phyloP scores from a whole-genome alignment of 495 filamentous ascomycete genomes.

The Penicillium crystallinum region DNA sequence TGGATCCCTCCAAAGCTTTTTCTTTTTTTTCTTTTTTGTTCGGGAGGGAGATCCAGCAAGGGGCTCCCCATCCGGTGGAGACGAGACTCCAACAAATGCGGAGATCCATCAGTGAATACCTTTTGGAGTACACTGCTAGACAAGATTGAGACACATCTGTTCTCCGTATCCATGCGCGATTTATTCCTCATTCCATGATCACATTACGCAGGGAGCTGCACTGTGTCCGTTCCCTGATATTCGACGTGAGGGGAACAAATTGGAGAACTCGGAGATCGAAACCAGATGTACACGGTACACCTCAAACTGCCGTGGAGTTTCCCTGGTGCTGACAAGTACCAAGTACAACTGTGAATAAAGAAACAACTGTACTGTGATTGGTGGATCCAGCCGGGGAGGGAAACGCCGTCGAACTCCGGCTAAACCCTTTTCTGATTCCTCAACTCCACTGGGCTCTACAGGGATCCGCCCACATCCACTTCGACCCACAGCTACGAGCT shows the following conservation, averaged over 20 bases:
- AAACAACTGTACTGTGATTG: slow-evolving; percentile 12
- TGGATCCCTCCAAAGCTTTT: slow-evolving; percentile 26
- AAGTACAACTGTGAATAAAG: slow-evolving; percentile 9
- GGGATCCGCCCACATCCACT: no score
- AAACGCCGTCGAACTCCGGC: slow-evolving; percentile 4
- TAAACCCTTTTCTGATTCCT: neutral
- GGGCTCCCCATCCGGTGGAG: slow-evolving; percentile 8
- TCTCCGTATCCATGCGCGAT: slow-evolving; percentile 1
- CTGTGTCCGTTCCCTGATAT: neutral
- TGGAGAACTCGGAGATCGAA: neutral
- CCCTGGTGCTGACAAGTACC: slow-evolving; percentile 2
- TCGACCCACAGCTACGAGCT: slow-evolving; percentile 24
- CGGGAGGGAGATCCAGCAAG: slow-evolving; percentile 25
- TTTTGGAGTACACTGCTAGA: no score
- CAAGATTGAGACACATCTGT: neutral
- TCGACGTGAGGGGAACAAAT: neutral
- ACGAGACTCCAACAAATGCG: slow-evolving; percentile 14
- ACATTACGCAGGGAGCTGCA: slow-evolving; percentile 8
- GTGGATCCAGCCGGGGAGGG: slow-evolving; percentile 18
- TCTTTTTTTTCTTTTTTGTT: slow-evolving; percentile 1
- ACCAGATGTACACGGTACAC: slow-evolving; percentile 18
- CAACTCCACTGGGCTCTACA: neutral
- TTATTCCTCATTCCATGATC: slow-evolving; percentile 1
- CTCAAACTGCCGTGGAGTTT: slow-evolving; percentile 10
- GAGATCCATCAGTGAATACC: slow-evolving; percentile 9